Base-by-base conservation (phyloP, 129 eudicot genomes). In the Erigeron canadensis region DNA sequence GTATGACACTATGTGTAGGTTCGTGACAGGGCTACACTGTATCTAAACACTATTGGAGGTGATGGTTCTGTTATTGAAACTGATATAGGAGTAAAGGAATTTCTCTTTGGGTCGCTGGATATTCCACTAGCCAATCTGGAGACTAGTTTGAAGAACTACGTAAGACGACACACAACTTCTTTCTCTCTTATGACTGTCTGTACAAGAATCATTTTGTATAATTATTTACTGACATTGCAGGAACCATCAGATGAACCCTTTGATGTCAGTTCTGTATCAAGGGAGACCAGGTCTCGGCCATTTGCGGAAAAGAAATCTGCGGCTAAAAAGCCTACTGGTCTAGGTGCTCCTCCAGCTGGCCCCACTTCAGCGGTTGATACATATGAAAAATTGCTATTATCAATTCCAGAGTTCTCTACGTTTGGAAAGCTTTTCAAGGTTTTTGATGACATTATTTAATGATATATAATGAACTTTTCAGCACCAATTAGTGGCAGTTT, bases 1-100 rank as follows among this genome's bases (percentile, higher is more conserved):
- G 15, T 63, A 6, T 63, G 11, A 63, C 3, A 16, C 39, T 40
- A 16, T 56, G 71, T 72, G 62, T 83, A 94, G 98, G 98, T 94
- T 70, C 96, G 98, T 54, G 98, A 94, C 80, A 87, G 98, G 87
- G 98, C 98, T 50, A 94, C 98, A 8, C 82, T 94, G 8, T 90
- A 89, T 80, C 62, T 94, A 70, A 87, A 87, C 51, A 89, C 87
- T 50, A 91, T 93, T 73, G 98, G 96, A 65, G 98, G 96, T 70
- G 92, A 93, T 76, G 95, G 96, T 71, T 81, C 87, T 63, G 92
- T 89, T 44, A 85, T 88, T 84, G 98, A 94, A 87, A 89, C 96
- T 69, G 97, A 90, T 68, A 69, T 83, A 81, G 96, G 86, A 57
- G 90, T 85, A 18, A 89, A 93, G 84, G 90, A 89, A 23, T 94